Evolutionary conservation across 2,329 filamentous ascomycete genomes (phyloP).

Genomic region (Curvularia eragrostidis): DNA sequence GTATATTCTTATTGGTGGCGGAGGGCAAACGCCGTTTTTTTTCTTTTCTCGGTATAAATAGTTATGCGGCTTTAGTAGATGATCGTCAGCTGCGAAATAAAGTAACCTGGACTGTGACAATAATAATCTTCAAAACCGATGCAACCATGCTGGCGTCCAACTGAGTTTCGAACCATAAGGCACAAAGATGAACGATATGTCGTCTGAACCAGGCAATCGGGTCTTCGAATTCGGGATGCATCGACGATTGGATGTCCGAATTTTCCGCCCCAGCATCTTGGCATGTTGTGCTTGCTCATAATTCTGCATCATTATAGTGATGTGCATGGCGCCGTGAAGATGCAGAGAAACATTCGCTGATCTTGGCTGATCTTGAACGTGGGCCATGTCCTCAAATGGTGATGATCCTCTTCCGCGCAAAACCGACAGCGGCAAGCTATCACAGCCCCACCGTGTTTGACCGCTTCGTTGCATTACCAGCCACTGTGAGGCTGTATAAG

Average conservation of each 20-base stretch:
- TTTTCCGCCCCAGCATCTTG: not conserved
- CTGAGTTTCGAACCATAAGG: not conserved
- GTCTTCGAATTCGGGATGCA: not conserved
- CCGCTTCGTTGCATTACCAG: not conserved
- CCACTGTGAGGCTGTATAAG: not conserved
- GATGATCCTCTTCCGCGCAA: not conserved
- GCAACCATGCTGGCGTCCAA: not conserved
- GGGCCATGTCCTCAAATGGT: not conserved
- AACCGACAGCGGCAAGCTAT: not conserved
- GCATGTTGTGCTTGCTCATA: not conserved
- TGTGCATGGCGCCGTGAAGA: not conserved
- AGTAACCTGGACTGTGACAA: not conserved
- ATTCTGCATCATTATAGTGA: not conserved
- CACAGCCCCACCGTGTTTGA: not conserved
- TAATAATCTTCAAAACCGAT: not conserved
- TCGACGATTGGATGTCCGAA: not conserved
- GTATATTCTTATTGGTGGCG: not conserved
- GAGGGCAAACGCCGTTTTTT: not conserved
- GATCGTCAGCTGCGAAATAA: not conserved
- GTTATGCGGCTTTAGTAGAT: not conserved
- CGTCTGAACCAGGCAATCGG: not conserved
- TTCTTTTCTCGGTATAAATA: conserved; percentile 2
- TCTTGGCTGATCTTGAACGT: not conserved
- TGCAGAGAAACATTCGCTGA: not conserved
- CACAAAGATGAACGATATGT: not conserved